phyloP scores from a whole-genome alignment of 129 eudicot genomes.

The Helianthus tuberosus region DNA sequence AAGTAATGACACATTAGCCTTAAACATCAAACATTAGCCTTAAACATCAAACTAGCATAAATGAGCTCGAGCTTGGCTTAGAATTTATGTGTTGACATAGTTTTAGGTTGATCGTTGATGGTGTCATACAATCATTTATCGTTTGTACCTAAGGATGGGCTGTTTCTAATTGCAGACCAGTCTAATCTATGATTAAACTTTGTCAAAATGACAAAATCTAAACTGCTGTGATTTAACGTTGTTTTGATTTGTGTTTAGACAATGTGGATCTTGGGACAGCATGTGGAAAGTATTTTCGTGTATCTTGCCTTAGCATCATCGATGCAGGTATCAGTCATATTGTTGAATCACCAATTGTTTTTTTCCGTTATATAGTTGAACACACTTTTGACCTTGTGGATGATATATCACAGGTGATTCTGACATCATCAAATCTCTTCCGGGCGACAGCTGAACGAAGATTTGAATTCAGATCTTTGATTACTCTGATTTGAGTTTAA shows the following conservation, averaged over 20 bases:
- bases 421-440: slow-evolving; percentile 57
- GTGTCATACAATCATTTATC: not conserved
- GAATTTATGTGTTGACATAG: too few relatives aligned
- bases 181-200: not conserved
- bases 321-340: slow-evolving; percentile 44
- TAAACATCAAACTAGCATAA: too few relatives aligned
- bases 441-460: slow-evolving; percentile 46
- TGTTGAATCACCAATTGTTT: not conserved
- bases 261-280: slow-evolving; percentile 67
- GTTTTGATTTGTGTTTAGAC: slow-evolving; percentile 25
- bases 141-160: not conserved
- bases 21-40: too few relatives aligned
- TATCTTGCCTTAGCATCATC: slow-evolving; percentile 58
- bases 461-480: slow-evolving; percentile 16
- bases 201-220: not conserved
- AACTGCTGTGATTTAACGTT: not conserved
- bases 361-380: not conserved
- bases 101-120: not conserved
- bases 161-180: not conserved
- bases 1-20: not conserved
- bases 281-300: slow-evolving; percentile 61
- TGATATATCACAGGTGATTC: slow-evolving; percentile 47
- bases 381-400: not conserved
- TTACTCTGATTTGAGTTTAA: slow-evolving; percentile 24
- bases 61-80: too few relatives aligned